Evolutionary conservation across 208 protist genomes (phyloP), one percentile per base, ranked within the genome.

Genomic region (Leishmania lainsoni): DNA sequence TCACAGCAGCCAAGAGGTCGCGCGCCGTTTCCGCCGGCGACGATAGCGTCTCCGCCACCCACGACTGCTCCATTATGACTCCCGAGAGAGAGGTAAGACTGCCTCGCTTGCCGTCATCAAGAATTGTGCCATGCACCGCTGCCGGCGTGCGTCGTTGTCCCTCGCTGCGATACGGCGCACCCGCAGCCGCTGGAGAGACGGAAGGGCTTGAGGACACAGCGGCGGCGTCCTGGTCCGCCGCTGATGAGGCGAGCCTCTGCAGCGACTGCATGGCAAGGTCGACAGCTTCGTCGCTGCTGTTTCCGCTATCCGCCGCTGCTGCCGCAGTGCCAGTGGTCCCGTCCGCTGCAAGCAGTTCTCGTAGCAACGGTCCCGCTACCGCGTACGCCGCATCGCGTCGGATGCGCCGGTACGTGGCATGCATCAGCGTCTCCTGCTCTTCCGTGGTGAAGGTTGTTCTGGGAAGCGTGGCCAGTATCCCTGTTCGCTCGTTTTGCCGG

Each of bases 401-500:
- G 39, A 75, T 79, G 39, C 87, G 74, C 0, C n/a, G 63, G 58
- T 78, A 29, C 59, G 86, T 81, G 54, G 32, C 69, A 14, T 69
- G 39, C 83, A 92, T 39, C 68, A 93, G 65, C 10, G 35, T 65
- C 51, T 83, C 76, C n/a, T 80, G 75, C 48, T 84, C 86, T 5
- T 78, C 56, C 45, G 78, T 83, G 32, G 54, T 85, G 81, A 94
- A 94, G n/a, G 45, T 65, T 14, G 86, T 87, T 26, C 51, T 52
- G 26, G 92, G 90, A 66, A 95, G 75, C 42, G 52, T 85, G 14
- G 68, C 81, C 75, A 94, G 83, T 35, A 81, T 79, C 1, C 66
- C 78, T 16, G 87, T 72, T n/a, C 70, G 66, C 75, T 92, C 93
- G 68, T 96, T 96, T 65, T 83, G 85, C 49, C 90, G 87, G 5